Conservation (phyloP, 2,329 filamentous ascomycete genomes). For the Aspergillus sp. region DNA sequence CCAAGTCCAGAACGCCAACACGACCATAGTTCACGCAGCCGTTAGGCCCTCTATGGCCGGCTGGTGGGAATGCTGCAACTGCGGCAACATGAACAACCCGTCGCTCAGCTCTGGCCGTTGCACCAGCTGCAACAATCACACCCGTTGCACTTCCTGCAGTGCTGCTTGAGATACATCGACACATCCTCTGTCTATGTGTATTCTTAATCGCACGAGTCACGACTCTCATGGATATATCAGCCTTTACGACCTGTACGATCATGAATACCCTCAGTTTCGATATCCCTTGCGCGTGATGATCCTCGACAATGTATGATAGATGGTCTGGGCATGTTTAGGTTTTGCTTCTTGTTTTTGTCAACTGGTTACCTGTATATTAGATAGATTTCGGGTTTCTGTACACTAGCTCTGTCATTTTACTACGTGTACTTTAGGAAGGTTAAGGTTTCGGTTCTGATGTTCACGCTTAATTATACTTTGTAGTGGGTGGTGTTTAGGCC, state of each 20-base stretch:
- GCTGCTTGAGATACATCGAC: not conserved
- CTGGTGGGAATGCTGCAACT: slow-evolving; percentile 31
- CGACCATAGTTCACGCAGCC: not conserved
- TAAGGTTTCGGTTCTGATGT: too few relatives aligned
- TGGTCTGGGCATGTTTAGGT: not conserved
- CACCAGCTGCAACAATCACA: slow-evolving; percentile 23
- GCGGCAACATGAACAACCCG: slow-evolving; percentile 22
- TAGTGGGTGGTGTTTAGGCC: too few relatives aligned
- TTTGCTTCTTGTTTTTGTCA: too few relatives aligned
- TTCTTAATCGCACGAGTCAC: not conserved
- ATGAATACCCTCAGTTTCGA: too few relatives aligned
- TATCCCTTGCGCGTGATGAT: too few relatives aligned
- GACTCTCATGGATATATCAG: not conserved
- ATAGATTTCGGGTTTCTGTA: too few relatives aligned
- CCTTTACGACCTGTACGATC: not conserved
- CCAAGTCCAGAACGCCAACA: not conserved
- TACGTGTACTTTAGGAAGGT: too few relatives aligned
- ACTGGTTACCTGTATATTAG: too few relatives aligned
- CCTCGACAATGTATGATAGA: too few relatives aligned
- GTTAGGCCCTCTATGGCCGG: slow-evolving; percentile 9
- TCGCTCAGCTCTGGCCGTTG: slow-evolving; percentile 18
- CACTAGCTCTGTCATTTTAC: too few relatives aligned
- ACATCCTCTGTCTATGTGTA: too few relatives aligned
- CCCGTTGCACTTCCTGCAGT: not conserved
- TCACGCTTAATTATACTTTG: too few relatives aligned